These are phyloP conservation scores for Barbatosphaeria neglecta DNA, from an alignment of 495 filamentous ascomycete species.

Conservation along the genomic window DNA sequence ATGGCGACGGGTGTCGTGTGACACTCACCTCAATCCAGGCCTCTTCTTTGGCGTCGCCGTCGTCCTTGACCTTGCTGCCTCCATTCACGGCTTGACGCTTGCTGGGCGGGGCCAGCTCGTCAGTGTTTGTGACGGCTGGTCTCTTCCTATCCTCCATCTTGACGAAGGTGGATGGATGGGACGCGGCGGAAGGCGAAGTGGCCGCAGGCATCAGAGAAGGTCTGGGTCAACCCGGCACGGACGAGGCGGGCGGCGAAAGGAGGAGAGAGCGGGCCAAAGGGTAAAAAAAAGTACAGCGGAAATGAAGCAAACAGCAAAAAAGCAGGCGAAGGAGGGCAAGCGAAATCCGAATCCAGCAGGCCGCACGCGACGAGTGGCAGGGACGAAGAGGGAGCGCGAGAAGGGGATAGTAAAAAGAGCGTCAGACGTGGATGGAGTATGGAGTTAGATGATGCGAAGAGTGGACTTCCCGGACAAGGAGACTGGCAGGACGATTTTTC, in stretches of 20 bases:
- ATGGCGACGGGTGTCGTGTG: conserved; percentile 17
- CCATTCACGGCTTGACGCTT: conserved; percentile 85
- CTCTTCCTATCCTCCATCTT: conserved; percentile 98
- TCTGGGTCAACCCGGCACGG: too few species aligned
- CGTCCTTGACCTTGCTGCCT: conserved; percentile 56
- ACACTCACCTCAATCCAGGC: conserved; percentile 66
- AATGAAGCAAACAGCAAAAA: conserved; percentile 20
- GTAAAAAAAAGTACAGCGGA: conserved; percentile 13
- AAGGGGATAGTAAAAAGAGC: not conserved
- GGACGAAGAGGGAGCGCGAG: not conserved
- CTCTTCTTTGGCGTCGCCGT: conserved; percentile 76
- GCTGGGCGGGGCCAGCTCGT: conserved; percentile 68
- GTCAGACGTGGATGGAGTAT: not conserved
- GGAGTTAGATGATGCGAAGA: not conserved
- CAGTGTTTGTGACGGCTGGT: conserved; percentile 59
- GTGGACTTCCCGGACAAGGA: not conserved
- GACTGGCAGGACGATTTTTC: not conserved
- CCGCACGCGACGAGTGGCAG: conserved; percentile 2
- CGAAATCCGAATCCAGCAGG: conserved; percentile 24
- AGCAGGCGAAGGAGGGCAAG: conserved; percentile 16
- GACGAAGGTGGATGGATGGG: conserved; percentile 53
- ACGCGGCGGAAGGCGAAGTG: conserved; percentile 56
- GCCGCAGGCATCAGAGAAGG: conserved; percentile 67
- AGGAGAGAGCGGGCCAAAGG: conserved; percentile 17
- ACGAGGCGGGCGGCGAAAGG: conserved; percentile 4